Conservation (phyloP, 1,284 basidiomycete genomes). For the Xerocomus minutiporus region DNA sequence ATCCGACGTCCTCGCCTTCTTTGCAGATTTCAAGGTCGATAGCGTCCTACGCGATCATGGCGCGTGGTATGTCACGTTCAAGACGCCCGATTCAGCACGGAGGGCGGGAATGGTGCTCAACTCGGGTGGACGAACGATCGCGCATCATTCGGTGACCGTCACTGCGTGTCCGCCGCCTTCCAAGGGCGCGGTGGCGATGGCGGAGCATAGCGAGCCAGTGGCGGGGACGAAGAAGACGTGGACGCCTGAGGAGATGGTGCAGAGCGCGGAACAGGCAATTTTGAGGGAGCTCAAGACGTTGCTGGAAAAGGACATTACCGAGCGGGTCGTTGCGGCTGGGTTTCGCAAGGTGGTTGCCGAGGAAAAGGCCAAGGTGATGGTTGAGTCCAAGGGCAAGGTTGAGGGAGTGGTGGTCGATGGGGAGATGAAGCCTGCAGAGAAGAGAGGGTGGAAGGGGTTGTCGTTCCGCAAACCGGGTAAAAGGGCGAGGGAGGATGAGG, state of each 20-base stretch:
- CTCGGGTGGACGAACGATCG: conserved; percentile 47
- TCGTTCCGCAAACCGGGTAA: conserved; percentile 66
- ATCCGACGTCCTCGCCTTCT: conserved; percentile 57
- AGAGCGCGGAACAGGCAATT: conserved; percentile 58
- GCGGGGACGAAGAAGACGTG: conserved; percentile 41
- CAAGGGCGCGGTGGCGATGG: conserved; percentile 30
- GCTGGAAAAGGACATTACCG: conserved; percentile 68
- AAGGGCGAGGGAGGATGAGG: conserved; percentile 35
- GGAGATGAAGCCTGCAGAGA: conserved; percentile 35
- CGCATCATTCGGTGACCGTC: conserved; percentile 56
- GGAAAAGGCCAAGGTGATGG: conserved; percentile 45
- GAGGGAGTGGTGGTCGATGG: conserved; percentile 12
- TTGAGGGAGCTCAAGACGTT: conserved; percentile 55
- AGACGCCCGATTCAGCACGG: conserved; percentile 52
- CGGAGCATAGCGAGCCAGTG: conserved; percentile 44
- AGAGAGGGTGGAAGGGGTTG: conserved; percentile 54
- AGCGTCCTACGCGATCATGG: conserved; percentile 64
- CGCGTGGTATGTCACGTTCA: conserved; percentile 70
- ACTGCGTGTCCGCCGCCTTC: conserved; percentile 51
- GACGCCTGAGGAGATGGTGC: conserved; percentile 57
- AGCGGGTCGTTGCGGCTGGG: conserved; percentile 56
- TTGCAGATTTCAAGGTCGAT: conserved; percentile 61
- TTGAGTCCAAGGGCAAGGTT: conserved; percentile 42
- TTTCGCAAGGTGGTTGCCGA: conserved; percentile 52
- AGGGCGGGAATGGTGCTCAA: conserved; percentile 58